A percentile compares a stretch with the other conserved stretches of the same genome.
phyloP scores from a whole-genome alignment of 1,139 yeast genomes.

The Scheffersomyces segobiensis region DNA sequence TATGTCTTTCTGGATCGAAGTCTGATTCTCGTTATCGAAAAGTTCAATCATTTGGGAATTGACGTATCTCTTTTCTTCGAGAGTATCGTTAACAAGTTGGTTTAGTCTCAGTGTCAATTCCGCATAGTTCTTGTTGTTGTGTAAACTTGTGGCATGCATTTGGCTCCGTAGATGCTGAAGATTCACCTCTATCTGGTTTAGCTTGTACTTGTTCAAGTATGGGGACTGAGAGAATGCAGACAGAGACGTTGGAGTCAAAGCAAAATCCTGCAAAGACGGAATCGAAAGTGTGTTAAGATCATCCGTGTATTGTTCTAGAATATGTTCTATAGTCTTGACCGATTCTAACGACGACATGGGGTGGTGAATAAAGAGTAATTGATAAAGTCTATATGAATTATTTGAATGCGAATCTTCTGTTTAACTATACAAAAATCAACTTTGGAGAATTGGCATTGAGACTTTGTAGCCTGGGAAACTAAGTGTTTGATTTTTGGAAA shows the following conservation, averaged over 20 bases:
- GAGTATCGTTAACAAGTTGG: constrained; percentile 11
- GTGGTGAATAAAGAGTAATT: neutral
- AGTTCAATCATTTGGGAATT: constrained; percentile 16
- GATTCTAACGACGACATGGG: constrained; percentile 1
- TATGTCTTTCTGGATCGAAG: constrained; percentile 4
- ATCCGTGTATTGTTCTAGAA: constrained; percentile 14
- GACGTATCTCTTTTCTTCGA: constrained; percentile 27
- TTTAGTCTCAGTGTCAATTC: constrained; percentile 10
- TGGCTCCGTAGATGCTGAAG: constrained; percentile 5
- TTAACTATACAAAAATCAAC: neutral
- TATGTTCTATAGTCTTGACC: constrained; percentile 8
- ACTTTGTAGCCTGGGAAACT: neutral
- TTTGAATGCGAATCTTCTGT: neutral
- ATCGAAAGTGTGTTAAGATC: constrained; percentile 16
- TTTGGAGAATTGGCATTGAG: neutral
- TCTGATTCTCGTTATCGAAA: constrained; percentile 7
- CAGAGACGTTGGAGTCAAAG: neutral
- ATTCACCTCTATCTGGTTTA: constrained; percentile 17
- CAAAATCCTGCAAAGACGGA: constrained; percentile 9
- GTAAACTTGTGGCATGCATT: constrained; percentile 2
- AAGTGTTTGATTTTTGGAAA: neutral
- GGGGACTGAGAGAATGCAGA: constrained; percentile 17
- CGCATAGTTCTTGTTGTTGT: constrained; percentile 13
- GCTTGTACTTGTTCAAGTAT: constrained; percentile 22
- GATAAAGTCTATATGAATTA: neutral